Evolutionary conservation across 192 early-diverging fungal genomes (phyloP).

Genomic region (Coemansia sp.): DNA sequence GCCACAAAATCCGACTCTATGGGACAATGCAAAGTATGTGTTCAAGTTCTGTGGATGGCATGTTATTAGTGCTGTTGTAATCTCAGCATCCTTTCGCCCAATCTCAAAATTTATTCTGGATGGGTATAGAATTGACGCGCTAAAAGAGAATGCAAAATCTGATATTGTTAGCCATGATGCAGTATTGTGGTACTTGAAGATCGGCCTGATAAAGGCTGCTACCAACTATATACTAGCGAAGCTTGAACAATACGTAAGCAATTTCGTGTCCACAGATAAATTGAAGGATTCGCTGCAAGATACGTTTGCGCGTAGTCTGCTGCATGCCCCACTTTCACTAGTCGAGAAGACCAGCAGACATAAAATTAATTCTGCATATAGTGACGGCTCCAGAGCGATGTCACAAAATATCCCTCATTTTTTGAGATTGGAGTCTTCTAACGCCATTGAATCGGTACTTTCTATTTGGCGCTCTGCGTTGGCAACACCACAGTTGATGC

Average conservation of each 20-base stretch:
- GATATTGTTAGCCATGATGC: neutral
- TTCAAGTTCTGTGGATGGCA: neutral
- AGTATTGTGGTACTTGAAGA: neutral
- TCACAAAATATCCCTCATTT: neutral
- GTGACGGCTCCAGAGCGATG: neutral
- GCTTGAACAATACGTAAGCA: neutral
- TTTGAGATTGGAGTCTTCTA: neutral
- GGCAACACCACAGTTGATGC: constrained; percentile 19
- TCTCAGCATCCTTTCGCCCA: neutral
- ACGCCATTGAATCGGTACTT: neutral
- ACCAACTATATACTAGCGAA: neutral
- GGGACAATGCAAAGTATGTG: neutral
- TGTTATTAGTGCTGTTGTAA: neutral
- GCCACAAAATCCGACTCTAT: neutral
- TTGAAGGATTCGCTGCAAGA: neutral
- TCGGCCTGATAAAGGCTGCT: neutral
- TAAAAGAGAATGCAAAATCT: neutral
- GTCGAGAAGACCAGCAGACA: constrained; percentile 12
- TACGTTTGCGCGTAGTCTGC: neutral
- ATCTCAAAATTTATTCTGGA: constrained; percentile 25
- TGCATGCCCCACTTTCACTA: constrained; percentile 5
- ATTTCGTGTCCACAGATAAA: neutral
- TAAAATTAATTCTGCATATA: neutral
- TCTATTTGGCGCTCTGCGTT: neutral
- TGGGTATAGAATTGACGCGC: constrained; percentile 19